Percentiles rank a stretch among this genome's conserved stretches.
These are phyloP conservation scores for Nitzschia sp. DNA, from an alignment of 108 stramenopile genomes.

Conservation along the genomic window DNA sequence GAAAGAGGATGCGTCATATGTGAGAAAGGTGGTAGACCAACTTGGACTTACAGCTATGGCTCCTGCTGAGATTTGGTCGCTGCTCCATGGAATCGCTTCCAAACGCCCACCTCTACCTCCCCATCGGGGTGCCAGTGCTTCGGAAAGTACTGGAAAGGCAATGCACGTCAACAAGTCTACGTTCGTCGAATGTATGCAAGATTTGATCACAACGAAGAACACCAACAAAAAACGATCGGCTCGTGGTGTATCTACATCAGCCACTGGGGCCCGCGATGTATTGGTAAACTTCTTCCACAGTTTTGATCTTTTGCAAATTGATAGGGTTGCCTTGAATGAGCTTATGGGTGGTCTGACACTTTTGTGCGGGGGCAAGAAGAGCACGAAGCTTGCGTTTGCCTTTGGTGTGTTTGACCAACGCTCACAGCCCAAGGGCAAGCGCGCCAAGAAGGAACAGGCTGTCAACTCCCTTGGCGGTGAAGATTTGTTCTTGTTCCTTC, in stretches of 20 bases:
- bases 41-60: conserved; percentile 61
- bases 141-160: conserved; percentile 22
- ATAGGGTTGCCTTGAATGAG: conserved; percentile 74
- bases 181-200: conserved; percentile 74
- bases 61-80: conserved; percentile 68
- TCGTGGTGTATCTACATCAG: conserved; percentile 36
- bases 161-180: conserved; percentile 57
- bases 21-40: conserved; percentile 71
- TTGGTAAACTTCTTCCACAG: conserved; percentile 79
- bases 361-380: conserved; percentile 83
- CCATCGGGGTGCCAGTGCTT: conserved; percentile 18
- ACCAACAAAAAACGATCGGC: conserved; percentile 37
- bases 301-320: conserved; percentile 71
- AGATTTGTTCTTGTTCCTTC: conserved; percentile 74
- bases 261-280: conserved; percentile 38
- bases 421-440: conserved; percentile 23
- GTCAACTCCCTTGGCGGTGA: conserved; percentile 49
- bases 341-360: conserved; percentile 88
- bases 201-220: conserved; percentile 35
- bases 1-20: conserved; percentile 82
- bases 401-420: conserved; percentile 77
- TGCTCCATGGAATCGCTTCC: conserved; percentile 32
- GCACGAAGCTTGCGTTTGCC: conserved; percentile 80
- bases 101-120: conserved; percentile 12
- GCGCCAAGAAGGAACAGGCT: conserved; percentile 30